Evolutionary conservation across 208 protist species (phyloP).

Genomic region (Novymonas esmeraldas): DNA sequence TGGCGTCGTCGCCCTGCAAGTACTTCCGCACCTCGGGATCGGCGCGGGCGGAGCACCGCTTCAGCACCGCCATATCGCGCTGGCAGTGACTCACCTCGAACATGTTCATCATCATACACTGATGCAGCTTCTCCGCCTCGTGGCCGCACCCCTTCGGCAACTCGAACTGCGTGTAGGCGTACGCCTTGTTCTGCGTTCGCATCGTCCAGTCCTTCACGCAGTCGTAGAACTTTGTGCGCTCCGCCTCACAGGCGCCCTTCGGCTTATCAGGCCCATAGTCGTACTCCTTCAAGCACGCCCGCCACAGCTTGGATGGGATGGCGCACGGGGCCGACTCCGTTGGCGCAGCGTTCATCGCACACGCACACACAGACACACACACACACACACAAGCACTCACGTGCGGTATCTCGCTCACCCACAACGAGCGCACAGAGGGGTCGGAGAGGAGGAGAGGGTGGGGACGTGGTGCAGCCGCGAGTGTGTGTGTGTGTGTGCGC

Average conservation of each 20-base stretch:
- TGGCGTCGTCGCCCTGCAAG: constrained; percentile 64
- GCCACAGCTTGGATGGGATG: constrained; percentile 74
- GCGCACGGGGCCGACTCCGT: constrained; percentile 61
- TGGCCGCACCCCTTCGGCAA: constrained; percentile 49
- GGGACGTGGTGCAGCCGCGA: no score
- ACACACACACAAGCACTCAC: background rate
- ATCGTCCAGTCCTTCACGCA: constrained; percentile 80
- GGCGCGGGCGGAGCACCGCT: constrained; percentile 66
- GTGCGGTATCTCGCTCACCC: background rate
- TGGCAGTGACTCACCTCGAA: constrained; percentile 83
- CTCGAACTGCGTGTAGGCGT: constrained; percentile 73
- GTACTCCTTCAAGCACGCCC: constrained; percentile 85
- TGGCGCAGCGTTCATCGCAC: background rate
- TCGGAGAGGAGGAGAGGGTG: no score
- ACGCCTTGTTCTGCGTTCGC: constrained; percentile 40
- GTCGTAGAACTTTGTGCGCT: constrained; percentile 72
- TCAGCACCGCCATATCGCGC: constrained; percentile 73
- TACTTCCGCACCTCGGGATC: constrained; percentile 53
- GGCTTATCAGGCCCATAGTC: constrained; percentile 83
- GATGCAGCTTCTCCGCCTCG: constrained; percentile 81
- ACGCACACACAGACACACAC: background rate
- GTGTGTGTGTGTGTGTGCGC: no score
- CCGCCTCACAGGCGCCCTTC: constrained; percentile 68
- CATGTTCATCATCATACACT: constrained; percentile 93
- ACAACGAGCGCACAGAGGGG: no score